phyloP scores from a whole-genome alignment of 352 stramenopile species.

The Globisporangium acanthophoron region DNA sequence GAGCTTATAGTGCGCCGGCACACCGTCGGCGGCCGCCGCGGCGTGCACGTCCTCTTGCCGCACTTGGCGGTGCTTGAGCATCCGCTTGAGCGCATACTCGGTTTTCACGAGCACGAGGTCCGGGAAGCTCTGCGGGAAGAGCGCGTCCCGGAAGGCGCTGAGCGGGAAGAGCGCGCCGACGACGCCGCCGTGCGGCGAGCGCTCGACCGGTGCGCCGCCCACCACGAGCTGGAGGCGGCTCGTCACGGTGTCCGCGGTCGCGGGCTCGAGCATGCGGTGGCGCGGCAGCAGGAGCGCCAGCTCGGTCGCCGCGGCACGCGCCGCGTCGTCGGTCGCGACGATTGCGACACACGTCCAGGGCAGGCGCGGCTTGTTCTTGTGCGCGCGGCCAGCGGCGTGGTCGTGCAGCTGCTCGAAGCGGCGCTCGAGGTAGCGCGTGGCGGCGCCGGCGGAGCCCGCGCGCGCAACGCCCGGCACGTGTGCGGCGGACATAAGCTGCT shows the following conservation, averaged over 20 bases:
- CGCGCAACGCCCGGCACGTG: slow-evolving; percentile 11
- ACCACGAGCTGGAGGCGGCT: slow-evolving; percentile 44
- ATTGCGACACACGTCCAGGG: slow-evolving; percentile 62
- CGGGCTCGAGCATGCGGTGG: slow-evolving; percentile 35
- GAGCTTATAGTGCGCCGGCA: slow-evolving; percentile 18
- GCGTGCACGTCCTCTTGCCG: slow-evolving; percentile 36
- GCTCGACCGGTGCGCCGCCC: slow-evolving; percentile 17
- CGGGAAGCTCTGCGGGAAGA: slow-evolving; percentile 31
- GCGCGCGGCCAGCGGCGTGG: slow-evolving; percentile 15
- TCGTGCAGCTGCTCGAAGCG: slow-evolving; percentile 57
- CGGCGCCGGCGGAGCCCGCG: slow-evolving; percentile 16
- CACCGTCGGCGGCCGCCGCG: slow-evolving; percentile 8
- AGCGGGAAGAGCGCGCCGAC: slow-evolving; percentile 32
- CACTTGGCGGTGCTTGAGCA: slow-evolving; percentile 49
- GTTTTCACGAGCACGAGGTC: slow-evolving; percentile 65
- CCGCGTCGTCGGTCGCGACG: slow-evolving; percentile 28
- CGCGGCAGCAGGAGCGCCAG: slow-evolving; percentile 51
- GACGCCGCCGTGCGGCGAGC: slow-evolving; percentile 24
- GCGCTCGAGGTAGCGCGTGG: slow-evolving; percentile 47
- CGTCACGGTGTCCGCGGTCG: slow-evolving; percentile 22
- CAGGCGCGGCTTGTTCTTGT: slow-evolving; percentile 30
- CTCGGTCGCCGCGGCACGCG: slow-evolving; percentile 25
- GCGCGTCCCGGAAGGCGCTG: not conserved
- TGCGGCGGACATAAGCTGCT: slow-evolving; percentile 32
- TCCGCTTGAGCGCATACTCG: slow-evolving; percentile 48